Conservation (phyloP, 805 yeast genomes). For the Hanseniaspora hatyaiensis region DNA sequence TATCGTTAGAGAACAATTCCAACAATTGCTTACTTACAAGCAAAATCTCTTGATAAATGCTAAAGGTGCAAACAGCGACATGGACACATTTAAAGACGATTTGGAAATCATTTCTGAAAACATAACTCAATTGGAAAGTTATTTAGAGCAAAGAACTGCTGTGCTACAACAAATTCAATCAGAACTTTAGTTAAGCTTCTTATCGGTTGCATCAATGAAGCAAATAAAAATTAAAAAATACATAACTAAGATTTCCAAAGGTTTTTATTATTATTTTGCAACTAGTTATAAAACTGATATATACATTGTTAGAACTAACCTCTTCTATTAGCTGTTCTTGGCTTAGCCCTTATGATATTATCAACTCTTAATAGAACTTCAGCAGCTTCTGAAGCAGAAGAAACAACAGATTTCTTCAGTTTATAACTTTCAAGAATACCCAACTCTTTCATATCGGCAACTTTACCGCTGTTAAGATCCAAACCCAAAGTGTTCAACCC, state of each 20-base stretch:
- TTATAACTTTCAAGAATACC: conserved; percentile 91
- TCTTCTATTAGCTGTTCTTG: conserved; percentile 86
- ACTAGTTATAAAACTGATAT: too few species aligned
- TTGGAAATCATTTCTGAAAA: conserved; percentile 65
- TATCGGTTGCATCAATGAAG: too few species aligned
- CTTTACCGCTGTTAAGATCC: conserved; percentile 68
- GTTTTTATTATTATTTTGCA: too few species aligned
- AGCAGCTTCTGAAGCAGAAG: conserved; percentile 95
- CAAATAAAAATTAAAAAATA: too few species aligned
- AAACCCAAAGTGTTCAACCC: conserved; percentile 89
- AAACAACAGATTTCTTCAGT: conserved; percentile 84
- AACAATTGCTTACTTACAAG: conserved; percentile 70
- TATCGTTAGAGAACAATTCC: conserved; percentile 52
- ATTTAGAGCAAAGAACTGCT: conserved; percentile 45
- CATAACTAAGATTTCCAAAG: too few species aligned
- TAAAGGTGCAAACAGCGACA: conserved; percentile 25
- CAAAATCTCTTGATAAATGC: conserved; percentile 41
- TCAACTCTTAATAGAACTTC: conserved; percentile 92
- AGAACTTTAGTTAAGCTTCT: conserved; percentile 31
- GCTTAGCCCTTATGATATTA: conserved; percentile 91
- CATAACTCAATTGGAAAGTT: conserved; percentile 59
- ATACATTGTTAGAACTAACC: neutral
- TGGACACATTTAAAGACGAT: conserved; percentile 47
- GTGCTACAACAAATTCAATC: conserved; percentile 44
- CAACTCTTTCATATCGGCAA: conserved; percentile 87